A percentile compares a stretch with the other conserved stretches of the same genome.
These are phyloP conservation scores for Golubevia pallescens DNA, from an alignment of 1,284 basidiomycete genomes.

Conservation along the genomic window DNA sequence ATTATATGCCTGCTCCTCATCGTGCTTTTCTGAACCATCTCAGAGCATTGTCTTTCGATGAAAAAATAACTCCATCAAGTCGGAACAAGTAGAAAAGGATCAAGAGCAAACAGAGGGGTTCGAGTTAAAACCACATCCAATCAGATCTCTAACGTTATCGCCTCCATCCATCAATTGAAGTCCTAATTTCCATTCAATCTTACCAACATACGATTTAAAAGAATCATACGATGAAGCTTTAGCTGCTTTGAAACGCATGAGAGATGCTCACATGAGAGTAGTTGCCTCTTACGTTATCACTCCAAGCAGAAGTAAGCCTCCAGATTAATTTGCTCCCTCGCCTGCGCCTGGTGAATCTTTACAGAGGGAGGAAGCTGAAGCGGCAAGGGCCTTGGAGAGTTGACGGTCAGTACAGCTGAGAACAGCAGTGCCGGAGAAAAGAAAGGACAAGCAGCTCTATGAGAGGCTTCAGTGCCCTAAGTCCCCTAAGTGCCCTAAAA, in stretches of 20 bases:
- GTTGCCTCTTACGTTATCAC: constrained; percentile 54
- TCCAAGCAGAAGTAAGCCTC: constrained; percentile 36
- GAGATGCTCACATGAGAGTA: constrained; percentile 59
- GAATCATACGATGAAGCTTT: constrained; percentile 48
- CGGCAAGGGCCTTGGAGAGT: too few relatives aligned
- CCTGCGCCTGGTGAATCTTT: background rate
- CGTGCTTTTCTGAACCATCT: constrained; percentile 85
- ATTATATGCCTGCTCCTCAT: constrained; percentile 90
- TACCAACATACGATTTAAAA: constrained; percentile 12
- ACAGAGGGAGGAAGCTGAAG: too few relatives aligned
- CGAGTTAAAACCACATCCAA: too few relatives aligned
- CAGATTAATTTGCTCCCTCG: constrained; percentile 27
- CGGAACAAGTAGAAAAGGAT: too few relatives aligned
- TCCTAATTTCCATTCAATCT: too few relatives aligned
- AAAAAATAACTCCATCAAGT: too few relatives aligned
- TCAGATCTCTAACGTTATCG: constrained; percentile 40
- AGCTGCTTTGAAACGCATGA: constrained; percentile 36
- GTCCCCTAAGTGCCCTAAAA: too few relatives aligned
- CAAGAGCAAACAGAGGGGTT: background rate
- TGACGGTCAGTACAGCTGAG: too few relatives aligned
- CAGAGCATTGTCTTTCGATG: constrained; percentile 12
- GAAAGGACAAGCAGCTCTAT: too few relatives aligned
- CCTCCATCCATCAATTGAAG: constrained; percentile 7
- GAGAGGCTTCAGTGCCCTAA: too few relatives aligned
- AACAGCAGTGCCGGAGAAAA: too few relatives aligned